A percentile compares a stretch with the other conserved stretches of the same genome.
Evolutionary conservation across 768 basidiomycete species (phyloP).

Genomic region (Fomitopsis serialis): DNA sequence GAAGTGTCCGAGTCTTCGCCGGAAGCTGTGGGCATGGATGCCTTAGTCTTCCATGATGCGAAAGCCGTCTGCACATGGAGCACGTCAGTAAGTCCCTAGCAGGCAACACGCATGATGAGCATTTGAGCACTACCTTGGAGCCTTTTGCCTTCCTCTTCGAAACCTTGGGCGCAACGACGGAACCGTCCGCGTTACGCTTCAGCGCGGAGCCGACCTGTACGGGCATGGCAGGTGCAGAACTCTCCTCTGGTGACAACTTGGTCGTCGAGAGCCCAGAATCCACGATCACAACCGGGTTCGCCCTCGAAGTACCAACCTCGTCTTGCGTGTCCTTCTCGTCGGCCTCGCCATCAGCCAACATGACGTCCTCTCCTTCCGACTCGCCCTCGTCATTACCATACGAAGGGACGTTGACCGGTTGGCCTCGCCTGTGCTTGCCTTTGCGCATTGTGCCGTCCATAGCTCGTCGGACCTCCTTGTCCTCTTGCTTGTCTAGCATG

Average conservation of each 20-base stretch:
- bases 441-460: conserved; percentile 44
- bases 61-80: conserved; percentile 38
- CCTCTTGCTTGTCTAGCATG: conserved; percentile 51
- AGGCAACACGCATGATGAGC: conserved; percentile 6
- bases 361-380: conserved; percentile 28
- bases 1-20: conserved; percentile 48
- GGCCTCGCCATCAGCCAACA: conserved; percentile 20
- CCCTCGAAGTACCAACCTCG: conserved; percentile 6
- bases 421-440: conserved; percentile 37
- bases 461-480: conserved; percentile 49
- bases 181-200: conserved; percentile 61
- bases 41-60: conserved; percentile 20
- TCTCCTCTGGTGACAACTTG: conserved; percentile 2
- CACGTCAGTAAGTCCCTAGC: not conserved
- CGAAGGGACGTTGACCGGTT: not conserved
- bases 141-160: conserved; percentile 38
- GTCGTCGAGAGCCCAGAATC: conserved; percentile 18
- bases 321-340: conserved; percentile 7
- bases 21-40: conserved; percentile 6
- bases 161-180: conserved; percentile 40
- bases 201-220: conserved; percentile 57
- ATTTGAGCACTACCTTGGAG: conserved; percentile 40
- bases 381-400: conserved; percentile 9
- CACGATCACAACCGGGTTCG: conserved; percentile 19
- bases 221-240: not conserved